Evolutionary conservation across 2,329 filamentous ascomycete species (phyloP), one percentile per base, ranked within the genome.

Genomic region (Gnomoniopsis smithogilvyi): DNA sequence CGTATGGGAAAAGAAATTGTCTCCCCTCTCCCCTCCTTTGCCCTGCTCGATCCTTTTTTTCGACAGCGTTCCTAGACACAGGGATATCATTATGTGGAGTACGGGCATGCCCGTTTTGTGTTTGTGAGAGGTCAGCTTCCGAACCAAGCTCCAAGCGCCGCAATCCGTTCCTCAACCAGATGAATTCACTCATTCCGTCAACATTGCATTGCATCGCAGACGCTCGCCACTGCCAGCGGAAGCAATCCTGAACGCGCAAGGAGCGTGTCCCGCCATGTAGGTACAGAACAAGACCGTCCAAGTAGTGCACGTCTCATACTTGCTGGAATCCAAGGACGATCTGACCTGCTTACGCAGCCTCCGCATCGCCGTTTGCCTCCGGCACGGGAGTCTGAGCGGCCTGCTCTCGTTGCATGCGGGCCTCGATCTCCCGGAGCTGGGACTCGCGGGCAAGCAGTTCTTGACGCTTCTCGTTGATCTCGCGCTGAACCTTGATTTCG

Each of bases 401-500:
- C 65, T 87, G 83, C 78, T 96, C 92, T 74, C 93, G 88, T 73
- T 93, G 88, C 94, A 98, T 97, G 72, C 94, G 90, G 64, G 93
- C 94, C 79, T 98, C 94, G 73, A 99, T 97, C 82, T 99, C 95
- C 78, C 95, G 94, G 69, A 99, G 87, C 80, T 99, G 95, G 71
- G 92, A 96, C 81, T 99, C 95, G 76, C 95, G 92, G 65, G 95
- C 95, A 77, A 99, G 76, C 63, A 99, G 85, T 79, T 99, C 95
- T 80, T 99, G 95, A 80, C 95, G 89, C 87, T 99, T 99, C 86
- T 98, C 95, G 80, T 97, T 96, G 82, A 99, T 99, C 79, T 99
- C 95, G 73, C 95, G 91, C 81, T 99, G 95, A 64, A 99, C 95
- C 88, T 99, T 99, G 81, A 97, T 83, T 76, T 99, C 95, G 74